Evolutionary conservation across 148 eudicot genomes (phyloP).

Genomic region (Agrostemma githago): DNA sequence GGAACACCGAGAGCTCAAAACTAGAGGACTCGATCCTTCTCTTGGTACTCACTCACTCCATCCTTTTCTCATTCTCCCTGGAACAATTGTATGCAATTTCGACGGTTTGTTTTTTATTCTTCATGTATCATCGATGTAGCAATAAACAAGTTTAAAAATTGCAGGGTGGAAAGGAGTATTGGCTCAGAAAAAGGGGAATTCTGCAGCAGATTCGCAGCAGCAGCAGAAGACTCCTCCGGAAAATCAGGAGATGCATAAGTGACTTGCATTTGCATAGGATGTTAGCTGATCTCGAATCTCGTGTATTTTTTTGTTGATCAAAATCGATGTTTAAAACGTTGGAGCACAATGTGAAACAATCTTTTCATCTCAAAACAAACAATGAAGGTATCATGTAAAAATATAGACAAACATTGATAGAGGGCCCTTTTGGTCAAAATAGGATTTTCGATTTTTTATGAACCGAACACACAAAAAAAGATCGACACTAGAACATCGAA

Average conservation of each 20-base stretch:
- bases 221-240: constrained; percentile 8
- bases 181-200: constrained; percentile 23
- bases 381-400: no score
- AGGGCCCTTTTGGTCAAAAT: no score
- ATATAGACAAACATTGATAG: no score
- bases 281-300: not conserved
- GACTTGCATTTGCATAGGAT: not conserved
- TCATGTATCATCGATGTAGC: not conserved
- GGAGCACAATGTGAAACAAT: no score
- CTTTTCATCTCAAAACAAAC: no score
- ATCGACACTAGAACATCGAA: no score
- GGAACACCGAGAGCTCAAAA: constrained; percentile 39
- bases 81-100: not conserved
- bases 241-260: constrained; percentile 23
- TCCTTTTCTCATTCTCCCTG: not conserved
- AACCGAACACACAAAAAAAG: no score
- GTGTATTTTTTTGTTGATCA: not conserved
- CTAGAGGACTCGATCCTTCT: constrained; percentile 37
- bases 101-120: not conserved
- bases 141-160: not conserved
- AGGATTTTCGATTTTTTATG: no score
- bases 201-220: constrained; percentile 4
- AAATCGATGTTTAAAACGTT: no score
- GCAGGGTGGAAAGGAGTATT: constrained; percentile 23
- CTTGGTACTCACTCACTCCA: constrained; percentile 27